Evolutionary conservation across 441 rosid genomes (phyloP).

Genomic region (Adansonia grandidieri): DNA sequence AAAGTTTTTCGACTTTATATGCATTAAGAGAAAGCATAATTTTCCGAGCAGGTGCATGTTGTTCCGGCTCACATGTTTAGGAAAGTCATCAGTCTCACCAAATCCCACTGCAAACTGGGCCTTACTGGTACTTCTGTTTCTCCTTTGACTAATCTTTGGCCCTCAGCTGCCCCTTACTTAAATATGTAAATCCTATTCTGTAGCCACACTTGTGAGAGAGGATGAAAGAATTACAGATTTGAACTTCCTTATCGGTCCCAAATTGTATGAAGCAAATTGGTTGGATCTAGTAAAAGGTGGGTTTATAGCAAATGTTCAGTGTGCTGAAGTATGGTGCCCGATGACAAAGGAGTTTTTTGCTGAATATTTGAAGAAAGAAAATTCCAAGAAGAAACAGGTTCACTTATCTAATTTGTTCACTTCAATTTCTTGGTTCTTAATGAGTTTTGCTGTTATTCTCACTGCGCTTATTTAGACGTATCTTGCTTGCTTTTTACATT

Average conservation of each 20-base stretch:
- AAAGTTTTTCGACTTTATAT: constrained; percentile 7
- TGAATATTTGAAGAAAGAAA: constrained; percentile 91
- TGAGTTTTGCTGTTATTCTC: constrained; percentile 2
- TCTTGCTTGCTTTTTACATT: too few species aligned
- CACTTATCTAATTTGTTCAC: neutral
- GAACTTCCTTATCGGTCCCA: constrained; percentile 98
- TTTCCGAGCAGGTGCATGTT: constrained; percentile 75
- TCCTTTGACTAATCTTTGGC: constrained; percentile 19
- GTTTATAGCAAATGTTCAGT: constrained; percentile 95
- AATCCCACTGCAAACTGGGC: constrained; percentile 98
- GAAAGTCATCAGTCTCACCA: constrained; percentile 92
- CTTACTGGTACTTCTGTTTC: constrained; percentile 65
- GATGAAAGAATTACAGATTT: constrained; percentile 97
- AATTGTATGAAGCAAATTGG: constrained; percentile 98
- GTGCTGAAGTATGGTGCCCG: constrained; percentile 99
- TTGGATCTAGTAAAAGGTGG: constrained; percentile 96
- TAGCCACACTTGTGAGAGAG: constrained; percentile 99
- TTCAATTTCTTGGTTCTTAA: neutral
- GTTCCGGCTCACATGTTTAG: constrained; percentile 99
- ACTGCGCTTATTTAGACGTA: too few species aligned
- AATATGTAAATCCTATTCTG: constrained; percentile 25
- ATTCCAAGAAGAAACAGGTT: constrained; percentile 97
- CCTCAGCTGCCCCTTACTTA: constrained; percentile 18
- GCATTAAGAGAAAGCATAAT: constrained; percentile 9
- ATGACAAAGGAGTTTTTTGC: constrained; percentile 98